Percentiles rank a stretch among this genome's conserved stretches.
Conservation (phyloP, 2,329 filamentous ascomycete genomes). For the Fonsecaea pedrosoi region DNA sequence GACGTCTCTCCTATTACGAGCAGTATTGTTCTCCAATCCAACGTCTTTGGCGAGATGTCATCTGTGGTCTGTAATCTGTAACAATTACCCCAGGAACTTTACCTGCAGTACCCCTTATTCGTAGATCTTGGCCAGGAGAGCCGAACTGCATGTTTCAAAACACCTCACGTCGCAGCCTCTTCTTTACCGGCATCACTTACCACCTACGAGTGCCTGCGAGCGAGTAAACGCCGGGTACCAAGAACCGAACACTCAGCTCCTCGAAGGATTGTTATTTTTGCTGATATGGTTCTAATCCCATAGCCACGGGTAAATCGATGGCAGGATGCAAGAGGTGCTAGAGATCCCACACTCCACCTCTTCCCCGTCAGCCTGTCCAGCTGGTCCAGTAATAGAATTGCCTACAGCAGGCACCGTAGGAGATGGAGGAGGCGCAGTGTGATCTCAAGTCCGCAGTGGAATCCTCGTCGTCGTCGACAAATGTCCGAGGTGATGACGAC, state of each 20-base stretch:
- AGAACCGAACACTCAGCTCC: neutral
- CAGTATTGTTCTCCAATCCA: neutral
- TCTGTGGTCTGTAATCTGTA: neutral
- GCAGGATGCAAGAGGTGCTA: neutral
- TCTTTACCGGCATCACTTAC: neutral
- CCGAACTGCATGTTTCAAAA: neutral
- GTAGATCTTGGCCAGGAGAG: neutral
- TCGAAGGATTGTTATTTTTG: neutral
- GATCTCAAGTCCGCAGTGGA: neutral
- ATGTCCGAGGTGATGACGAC: too few relatives aligned
- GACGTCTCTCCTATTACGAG: neutral
- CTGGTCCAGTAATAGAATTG: too few relatives aligned
- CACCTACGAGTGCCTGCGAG: too few relatives aligned
- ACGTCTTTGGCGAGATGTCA: neutral
- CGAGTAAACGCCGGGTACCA: neutral
- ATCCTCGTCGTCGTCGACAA: too few relatives aligned
- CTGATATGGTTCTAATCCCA: neutral
- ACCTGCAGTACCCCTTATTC: neutral
- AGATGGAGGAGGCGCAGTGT: neutral
- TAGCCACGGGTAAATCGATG: neutral
- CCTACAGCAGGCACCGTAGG: too few relatives aligned
- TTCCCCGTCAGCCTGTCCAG: neutral
- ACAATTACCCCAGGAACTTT: neutral
- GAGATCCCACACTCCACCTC: neutral
- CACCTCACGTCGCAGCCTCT: constrained; percentile 13